Percentiles rank a stretch among this genome's conserved stretches.
Evolutionary conservation across 257 asterid genomes (phyloP).

Genomic region (Nicotiana tomentosiformis): DNA sequence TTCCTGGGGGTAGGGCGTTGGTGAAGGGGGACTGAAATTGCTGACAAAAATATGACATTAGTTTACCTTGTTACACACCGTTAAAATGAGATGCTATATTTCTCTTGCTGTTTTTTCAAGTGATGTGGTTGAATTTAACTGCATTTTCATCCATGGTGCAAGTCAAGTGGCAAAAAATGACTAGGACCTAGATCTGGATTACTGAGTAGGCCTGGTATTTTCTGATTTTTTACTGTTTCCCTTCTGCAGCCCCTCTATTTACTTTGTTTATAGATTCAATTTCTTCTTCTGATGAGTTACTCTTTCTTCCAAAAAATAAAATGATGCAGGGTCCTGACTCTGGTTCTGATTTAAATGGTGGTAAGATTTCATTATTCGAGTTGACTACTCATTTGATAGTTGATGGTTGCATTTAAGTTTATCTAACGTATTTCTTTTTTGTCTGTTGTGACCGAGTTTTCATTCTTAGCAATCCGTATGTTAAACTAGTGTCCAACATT

Average conservation of each 20-base stretch:
- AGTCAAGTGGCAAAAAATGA: not conserved
- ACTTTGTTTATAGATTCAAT: not conserved
- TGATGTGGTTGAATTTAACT: not conserved
- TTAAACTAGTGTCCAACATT: not conserved
- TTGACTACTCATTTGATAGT: not conserved
- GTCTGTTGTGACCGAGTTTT: not conserved
- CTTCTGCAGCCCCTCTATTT: not conserved
- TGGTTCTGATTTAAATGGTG: constrained; percentile 47
- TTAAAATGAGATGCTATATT: not conserved
- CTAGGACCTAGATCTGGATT: not conserved
- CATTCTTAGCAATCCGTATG: not conserved
- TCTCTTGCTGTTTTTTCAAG: not conserved
- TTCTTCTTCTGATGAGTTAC: constrained; percentile 8
- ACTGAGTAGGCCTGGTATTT: not conserved
- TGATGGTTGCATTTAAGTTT: not conserved
- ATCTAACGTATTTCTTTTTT: not conserved
- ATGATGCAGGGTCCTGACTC: constrained; percentile 53
- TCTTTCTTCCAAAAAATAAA: constrained; percentile 8
- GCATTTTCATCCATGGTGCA: not conserved
- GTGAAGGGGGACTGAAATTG: not conserved
- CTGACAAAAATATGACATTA: not conserved
- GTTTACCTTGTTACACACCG: not conserved
- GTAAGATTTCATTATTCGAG: constrained; percentile 29
- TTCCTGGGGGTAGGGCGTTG: not conserved
- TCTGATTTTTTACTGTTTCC: not conserved